A percentile compares a stretch with the other conserved stretches of the same genome.
phyloP scores from a whole-genome alignment of 371 early-diverging fungal species.

The Lichtheimia ornata region DNA sequence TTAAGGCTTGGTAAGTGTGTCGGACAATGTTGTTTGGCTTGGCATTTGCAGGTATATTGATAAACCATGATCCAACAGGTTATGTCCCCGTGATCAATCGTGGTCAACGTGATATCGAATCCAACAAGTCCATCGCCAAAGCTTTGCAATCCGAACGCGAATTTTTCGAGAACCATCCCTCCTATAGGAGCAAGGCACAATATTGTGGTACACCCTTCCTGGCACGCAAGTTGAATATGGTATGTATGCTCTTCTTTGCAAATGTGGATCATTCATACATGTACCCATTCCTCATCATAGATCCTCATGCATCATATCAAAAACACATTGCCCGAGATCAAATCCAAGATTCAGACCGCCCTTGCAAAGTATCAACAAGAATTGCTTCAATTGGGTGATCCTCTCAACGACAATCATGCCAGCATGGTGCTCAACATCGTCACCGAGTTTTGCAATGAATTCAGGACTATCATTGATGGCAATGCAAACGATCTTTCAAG shows the following conservation, averaged over 20 bases:
- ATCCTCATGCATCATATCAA: constrained; percentile 98
- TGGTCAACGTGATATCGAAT: constrained; percentile 95
- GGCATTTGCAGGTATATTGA: neutral
- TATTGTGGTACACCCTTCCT: constrained; percentile 99
- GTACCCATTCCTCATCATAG: constrained; percentile 34
- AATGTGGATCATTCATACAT: neutral
- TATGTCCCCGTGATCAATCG: constrained; percentile 97
- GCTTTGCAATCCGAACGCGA: constrained; percentile 89
- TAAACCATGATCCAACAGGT: constrained; percentile 34
- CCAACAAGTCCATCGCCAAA: constrained; percentile 81
- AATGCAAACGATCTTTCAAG: constrained; percentile 90
- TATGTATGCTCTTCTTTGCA: constrained; percentile 22
- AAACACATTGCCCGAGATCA: constrained; percentile 96
- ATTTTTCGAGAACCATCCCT: constrained; percentile 93
- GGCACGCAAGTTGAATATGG: constrained; percentile 93
- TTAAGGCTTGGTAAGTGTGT: constrained; percentile 79
- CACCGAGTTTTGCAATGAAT: constrained; percentile 96
- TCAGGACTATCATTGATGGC: constrained; percentile 92
- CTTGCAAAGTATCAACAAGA: constrained; percentile 86
- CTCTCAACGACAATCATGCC: constrained; percentile 74
- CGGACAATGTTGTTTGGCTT: neutral
- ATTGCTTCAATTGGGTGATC: constrained; percentile 88
- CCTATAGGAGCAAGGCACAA: constrained; percentile 94
- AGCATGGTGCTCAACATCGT: constrained; percentile 92
- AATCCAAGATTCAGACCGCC: constrained; percentile 87